Evolutionary conservation across 169 alveolate species (phyloP).

Genomic region (Eimeria necatrix): DNA sequence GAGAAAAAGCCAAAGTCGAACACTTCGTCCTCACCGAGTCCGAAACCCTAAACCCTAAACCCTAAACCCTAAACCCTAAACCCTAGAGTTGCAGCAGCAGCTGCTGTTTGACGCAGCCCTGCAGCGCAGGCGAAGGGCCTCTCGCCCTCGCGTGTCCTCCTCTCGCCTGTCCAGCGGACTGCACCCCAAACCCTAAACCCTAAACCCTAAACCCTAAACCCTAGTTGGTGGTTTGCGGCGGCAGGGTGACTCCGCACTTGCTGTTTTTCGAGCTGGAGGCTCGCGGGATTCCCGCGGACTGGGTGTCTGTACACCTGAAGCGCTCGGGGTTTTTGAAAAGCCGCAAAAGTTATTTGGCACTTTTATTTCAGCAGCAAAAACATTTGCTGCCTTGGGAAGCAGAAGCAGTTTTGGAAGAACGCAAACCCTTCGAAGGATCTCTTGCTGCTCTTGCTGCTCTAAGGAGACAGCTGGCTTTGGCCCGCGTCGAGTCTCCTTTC

Average conservation of each 20-base stretch:
- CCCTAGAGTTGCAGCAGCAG: no score
- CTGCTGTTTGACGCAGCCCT: no score
- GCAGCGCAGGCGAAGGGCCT: no score
- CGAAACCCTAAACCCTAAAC: slow-evolving; percentile 50
- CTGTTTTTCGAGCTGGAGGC: slow-evolving; percentile 28
- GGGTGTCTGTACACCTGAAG: slow-evolving; percentile 59
- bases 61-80: slow-evolving; percentile 48
- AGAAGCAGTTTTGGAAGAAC: neutral
- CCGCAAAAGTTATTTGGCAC: neutral
- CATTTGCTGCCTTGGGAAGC: neutral
- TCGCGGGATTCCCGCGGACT: neutral
- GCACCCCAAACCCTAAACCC: neutral
- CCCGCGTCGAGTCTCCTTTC: neutral
- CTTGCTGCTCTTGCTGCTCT: neutral
- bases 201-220: slow-evolving; percentile 47
- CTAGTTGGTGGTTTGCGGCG: neutral
- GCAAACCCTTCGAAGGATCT: slow-evolving; percentile 15
- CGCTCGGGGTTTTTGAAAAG: neutral
- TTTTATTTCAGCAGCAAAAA: neutral
- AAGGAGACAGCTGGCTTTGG: neutral
- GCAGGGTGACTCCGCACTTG: slow-evolving; percentile 28
- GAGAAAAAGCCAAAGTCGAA: slow-evolving; percentile 22
- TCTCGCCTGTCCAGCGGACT: neutral
- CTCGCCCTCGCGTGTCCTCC: no score
- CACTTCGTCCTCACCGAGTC: slow-evolving; percentile 32